Conservation (phyloP, 148 eudicot genomes). For the Tetragonia tetragonoides region DNA sequence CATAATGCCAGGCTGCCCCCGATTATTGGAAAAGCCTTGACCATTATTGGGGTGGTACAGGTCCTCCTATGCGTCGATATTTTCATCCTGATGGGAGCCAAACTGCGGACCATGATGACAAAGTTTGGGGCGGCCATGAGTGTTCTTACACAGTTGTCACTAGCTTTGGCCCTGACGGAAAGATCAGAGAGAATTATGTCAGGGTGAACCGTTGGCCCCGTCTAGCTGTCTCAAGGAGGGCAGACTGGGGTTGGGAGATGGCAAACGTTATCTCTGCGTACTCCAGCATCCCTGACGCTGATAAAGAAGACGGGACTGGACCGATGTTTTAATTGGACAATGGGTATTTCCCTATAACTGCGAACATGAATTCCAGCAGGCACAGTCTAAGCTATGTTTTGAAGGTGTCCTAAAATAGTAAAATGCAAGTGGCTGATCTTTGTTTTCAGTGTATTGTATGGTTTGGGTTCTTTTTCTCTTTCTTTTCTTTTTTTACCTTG, state of each 20-base stretch:
- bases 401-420: too few species aligned
- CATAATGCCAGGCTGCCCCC: constrained; percentile 62
- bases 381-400: too few species aligned
- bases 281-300: constrained; percentile 65
- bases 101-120: constrained; percentile 70
- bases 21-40: constrained; percentile 75
- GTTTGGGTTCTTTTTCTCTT: too few species aligned
- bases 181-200: constrained; percentile 71
- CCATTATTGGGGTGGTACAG: constrained; percentile 65
- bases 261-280: constrained; percentile 55
- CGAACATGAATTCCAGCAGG: too few species aligned
- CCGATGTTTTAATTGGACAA: constrained; percentile 27
- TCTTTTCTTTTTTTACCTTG: too few species aligned
- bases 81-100: constrained; percentile 82
- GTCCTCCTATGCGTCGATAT: constrained; percentile 60
- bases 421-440: too few species aligned
- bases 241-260: constrained; percentile 93
- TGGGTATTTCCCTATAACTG: background rate
- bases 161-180: constrained; percentile 41
- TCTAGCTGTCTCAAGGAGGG: constrained; percentile 49
- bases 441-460: too few species aligned
- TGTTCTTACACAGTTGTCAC: constrained; percentile 63
- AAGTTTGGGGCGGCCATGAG: constrained; percentile 93
- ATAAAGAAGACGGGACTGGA: constrained; percentile 75
- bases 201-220: constrained; percentile 87